Evolutionary conservation across 148 eudicot species (phyloP).

Genomic region (Simmondsia chinensis): DNA sequence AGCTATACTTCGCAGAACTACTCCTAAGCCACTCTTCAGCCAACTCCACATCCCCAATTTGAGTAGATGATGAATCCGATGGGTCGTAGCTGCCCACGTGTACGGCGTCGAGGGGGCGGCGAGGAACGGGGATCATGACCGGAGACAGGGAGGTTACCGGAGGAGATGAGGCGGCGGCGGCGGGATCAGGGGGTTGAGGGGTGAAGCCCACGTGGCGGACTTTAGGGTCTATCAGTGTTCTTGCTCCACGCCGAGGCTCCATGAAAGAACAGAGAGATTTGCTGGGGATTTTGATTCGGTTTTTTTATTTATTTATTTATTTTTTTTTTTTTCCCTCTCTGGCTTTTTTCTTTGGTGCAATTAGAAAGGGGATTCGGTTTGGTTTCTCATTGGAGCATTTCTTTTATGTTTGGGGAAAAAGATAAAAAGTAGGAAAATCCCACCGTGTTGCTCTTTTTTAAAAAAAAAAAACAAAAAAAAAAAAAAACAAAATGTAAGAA

Average conservation of each 20-base stretch:
- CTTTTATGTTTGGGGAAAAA: too few relatives aligned
- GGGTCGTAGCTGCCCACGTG: conserved; percentile 3
- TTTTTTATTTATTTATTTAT: not conserved
- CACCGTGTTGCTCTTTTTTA: too few relatives aligned
- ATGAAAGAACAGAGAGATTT: not conserved
- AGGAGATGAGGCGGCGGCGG: not conserved
- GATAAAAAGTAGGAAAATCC: too few relatives aligned
- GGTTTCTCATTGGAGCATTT: too few relatives aligned
- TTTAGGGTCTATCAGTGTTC: conserved; percentile 20
- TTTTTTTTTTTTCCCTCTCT: too few relatives aligned
- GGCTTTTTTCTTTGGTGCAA: too few relatives aligned
- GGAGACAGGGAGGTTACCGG: conserved; percentile 26
- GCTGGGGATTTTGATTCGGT: not conserved
- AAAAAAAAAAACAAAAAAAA: too few relatives aligned
- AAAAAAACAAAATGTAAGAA: too few relatives aligned
- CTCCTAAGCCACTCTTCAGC: conserved; percentile 31
- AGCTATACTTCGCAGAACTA: conserved; percentile 25
- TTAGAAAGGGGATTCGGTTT: too few relatives aligned
- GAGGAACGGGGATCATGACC: conserved; percentile 28
- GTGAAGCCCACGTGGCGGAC: conserved; percentile 33
- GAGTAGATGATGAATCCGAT: conserved; percentile 11
- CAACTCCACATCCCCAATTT: conserved; percentile 10
- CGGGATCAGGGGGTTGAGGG: not conserved
- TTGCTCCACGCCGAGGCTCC: conserved; percentile 16
- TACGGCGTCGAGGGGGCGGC: conserved; percentile 17